A percentile compares a stretch with the other conserved stretches of the same genome.
These are phyloP conservation scores for Cantharellus anzutake DNA, from an alignment of 768 basidiomycete genomes.

Conservation along the genomic window DNA sequence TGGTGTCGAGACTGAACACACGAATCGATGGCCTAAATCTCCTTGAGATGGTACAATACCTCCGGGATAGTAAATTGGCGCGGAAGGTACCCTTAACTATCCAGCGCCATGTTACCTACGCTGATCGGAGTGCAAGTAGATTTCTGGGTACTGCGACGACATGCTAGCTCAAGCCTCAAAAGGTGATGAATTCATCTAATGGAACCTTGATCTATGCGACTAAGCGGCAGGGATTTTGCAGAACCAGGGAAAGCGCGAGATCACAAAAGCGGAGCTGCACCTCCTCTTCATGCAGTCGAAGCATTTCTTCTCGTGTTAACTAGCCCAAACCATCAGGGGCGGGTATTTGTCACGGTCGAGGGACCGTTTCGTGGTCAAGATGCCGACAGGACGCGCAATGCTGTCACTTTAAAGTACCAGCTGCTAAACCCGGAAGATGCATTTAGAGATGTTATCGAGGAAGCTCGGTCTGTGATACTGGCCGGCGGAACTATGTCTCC, in stretches of 20 bases:
- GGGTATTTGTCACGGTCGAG: constrained; percentile 8
- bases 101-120: no score
- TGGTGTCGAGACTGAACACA: constrained; percentile 46
- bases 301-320: constrained; percentile 62
- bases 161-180: constrained; percentile 22
- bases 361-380: neutral
- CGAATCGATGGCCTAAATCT: constrained; percentile 63
- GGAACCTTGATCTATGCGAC: no score
- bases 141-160: constrained; percentile 59
- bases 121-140: no score
- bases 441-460: constrained; percentile 68
- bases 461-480: constrained; percentile 66
- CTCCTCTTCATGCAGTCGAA: constrained; percentile 67
- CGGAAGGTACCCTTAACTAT: constrained; percentile 21
- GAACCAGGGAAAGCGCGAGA: no score
- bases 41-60: constrained; percentile 61
- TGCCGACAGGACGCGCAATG: neutral
- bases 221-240: no score
- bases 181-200: neutral
- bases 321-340: constrained; percentile 41
- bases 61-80: constrained; percentile 58
- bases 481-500: constrained; percentile 99
- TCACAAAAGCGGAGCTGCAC: constrained; percentile 16
- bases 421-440: constrained; percentile 78
- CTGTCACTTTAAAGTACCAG: constrained; percentile 57